Evolutionary conservation across 225 moss, liverwort and hornwort species (phyloP).

Genomic region (Takakia lepidozioides): DNA sequence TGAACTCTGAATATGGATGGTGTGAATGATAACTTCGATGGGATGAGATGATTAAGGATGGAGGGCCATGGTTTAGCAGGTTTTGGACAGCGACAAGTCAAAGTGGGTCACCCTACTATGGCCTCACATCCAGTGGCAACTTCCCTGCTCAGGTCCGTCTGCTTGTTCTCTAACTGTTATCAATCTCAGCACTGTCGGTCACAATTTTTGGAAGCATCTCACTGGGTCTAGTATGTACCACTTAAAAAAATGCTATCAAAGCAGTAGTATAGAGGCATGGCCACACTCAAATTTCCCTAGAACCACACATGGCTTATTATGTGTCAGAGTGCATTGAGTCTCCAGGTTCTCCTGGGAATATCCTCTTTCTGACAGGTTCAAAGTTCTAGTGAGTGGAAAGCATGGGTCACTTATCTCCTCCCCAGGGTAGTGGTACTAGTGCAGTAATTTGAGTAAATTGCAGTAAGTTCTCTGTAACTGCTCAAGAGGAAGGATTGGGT

Average conservation of each 20-base stretch:
- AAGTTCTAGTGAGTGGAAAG: no score
- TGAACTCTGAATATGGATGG: neutral
- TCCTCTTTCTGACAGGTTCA: neutral
- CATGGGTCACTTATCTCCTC: no score
- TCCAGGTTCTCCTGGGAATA: neutral
- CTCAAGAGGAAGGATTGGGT: no score
- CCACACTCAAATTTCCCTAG: no score
- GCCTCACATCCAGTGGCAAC: constrained; percentile 79
- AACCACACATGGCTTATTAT: no score
- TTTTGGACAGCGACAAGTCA: constrained; percentile 86
- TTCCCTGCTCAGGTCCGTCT: constrained; percentile 76
- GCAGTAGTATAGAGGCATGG: no score
- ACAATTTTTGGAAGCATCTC: neutral
- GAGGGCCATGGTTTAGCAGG: constrained; percentile 27
- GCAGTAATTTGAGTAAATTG: no score
- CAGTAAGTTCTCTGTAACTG: no score
- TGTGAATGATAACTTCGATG: constrained; percentile 1
- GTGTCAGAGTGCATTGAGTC: no score
- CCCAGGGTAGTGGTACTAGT: no score
- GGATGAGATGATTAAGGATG: constrained; percentile 18
- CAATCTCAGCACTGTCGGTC: neutral
- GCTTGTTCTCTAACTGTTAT: neutral
- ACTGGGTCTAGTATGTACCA: no score
- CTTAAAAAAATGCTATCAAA: no score
- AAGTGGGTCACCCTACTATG: constrained; percentile 82